A percentile compares a stretch with the other conserved stretches of the same genome.
Evolutionary conservation across 2,329 filamentous ascomycete species (phyloP).

Genomic region (Curvularia verruculosa): DNA sequence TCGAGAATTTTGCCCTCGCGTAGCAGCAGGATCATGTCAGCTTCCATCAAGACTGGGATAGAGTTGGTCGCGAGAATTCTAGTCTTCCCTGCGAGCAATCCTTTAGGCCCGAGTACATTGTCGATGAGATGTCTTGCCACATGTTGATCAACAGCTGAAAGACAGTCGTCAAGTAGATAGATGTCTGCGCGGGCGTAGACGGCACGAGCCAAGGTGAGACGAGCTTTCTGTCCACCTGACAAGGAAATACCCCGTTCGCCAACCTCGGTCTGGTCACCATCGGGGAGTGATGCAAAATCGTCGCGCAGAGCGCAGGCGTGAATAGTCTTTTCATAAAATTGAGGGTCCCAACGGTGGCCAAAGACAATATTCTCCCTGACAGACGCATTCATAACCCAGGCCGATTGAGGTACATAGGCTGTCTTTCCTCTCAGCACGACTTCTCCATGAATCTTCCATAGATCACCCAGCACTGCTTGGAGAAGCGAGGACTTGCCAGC

Average conservation of each 20-base stretch:
- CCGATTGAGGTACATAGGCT: slow-evolving; percentile 89
- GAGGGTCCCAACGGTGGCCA: slow-evolving; percentile 88
- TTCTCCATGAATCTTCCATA: slow-evolving; percentile 86
- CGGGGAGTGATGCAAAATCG: slow-evolving; percentile 89
- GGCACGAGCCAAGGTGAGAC: slow-evolving; percentile 86
- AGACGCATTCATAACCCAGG: slow-evolving; percentile 98
- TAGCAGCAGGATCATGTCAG: slow-evolving; percentile 85
- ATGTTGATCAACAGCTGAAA: slow-evolving; percentile 98
- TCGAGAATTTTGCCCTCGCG: slow-evolving; percentile 84
- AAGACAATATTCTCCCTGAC: slow-evolving; percentile 98
- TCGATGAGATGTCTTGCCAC: slow-evolving; percentile 95
- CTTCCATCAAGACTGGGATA: slow-evolving; percentile 86
- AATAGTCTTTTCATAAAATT: slow-evolving; percentile 92
- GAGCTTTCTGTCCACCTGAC: slow-evolving; percentile 94
- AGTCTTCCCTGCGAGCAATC: slow-evolving; percentile 83
- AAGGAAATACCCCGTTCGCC: slow-evolving; percentile 96
- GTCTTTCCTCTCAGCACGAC: slow-evolving; percentile 81
- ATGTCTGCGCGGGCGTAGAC: slow-evolving; percentile 97
- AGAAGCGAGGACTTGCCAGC: slow-evolving; percentile 93
- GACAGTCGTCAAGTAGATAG: slow-evolving; percentile 89
- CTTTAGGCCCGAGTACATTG: slow-evolving; percentile 84
- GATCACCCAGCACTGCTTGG: slow-evolving; percentile 84
- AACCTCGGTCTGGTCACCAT: slow-evolving; percentile 95
- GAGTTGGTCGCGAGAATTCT: slow-evolving; percentile 94
- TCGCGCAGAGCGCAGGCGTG: slow-evolving; percentile 89